Base-by-base conservation (phyloP, 495 filamentous ascomycete species). In the Penicillium alfredii region DNA sequence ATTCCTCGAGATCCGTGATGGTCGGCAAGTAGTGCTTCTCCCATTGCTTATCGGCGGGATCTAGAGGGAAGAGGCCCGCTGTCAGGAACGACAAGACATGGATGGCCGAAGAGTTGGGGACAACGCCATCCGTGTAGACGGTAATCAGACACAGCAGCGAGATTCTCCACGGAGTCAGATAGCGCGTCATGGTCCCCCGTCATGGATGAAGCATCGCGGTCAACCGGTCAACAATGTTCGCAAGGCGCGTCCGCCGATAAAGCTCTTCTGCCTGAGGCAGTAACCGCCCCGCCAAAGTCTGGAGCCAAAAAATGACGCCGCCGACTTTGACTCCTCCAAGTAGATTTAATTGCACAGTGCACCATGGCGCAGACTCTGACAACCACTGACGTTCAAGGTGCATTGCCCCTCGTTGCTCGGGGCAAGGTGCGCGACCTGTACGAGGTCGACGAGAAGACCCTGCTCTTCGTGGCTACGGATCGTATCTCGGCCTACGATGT, bases 401-500 rank as follows among this genome's bases (percentile, higher is more conserved):
- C 61, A 11, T 51, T 84, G 33, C 73, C 68, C 4, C 66, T 77
- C 10, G 45, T 84, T 23, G 73, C 76, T 23, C 66, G 71, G 18
- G 82, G 87, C 40, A 94, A 94, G 66, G 87, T 94, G 25, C 77
- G 88, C 44, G 84, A 89, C 50, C 63, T 96, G 13, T 96, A 86
- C 53, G 71, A 77, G 37, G 61, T 93, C 35, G 79, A 88, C 57
- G 68, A 80, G 14, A 65, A 78, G 35, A 85, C 82, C 2, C 74
- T 96, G 5, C 81, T 95, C 25, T 93, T 98, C 61, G 79, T 93
- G 25, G 81, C 92, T 11, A 84, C 82, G 13, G 90, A 98, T 60
- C 82, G 90, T 44, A 93, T 96, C 64, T 94, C 86, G 35, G 90
- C 90, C 33, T 94, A 85, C 69, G 90, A 96, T 74, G 85, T 94